Conservation (phyloP, 2,329 filamentous ascomycete genomes). For the Calonectria fujianensis region DNA sequence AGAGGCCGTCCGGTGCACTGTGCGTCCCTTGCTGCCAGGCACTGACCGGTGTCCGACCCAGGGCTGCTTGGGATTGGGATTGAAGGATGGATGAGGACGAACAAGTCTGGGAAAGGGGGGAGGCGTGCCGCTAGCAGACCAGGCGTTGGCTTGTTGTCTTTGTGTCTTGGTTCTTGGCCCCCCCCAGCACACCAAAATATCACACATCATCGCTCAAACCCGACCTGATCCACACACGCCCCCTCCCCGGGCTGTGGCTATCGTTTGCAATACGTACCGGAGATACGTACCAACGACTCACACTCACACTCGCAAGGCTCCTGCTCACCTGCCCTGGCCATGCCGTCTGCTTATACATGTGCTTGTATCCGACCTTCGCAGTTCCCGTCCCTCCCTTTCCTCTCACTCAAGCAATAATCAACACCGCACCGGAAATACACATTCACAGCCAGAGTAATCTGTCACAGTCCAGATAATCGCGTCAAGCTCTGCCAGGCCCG, state of each 20-base stretch:
- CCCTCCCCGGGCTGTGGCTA: constrained; percentile 46
- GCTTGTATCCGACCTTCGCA: constrained; percentile 56
- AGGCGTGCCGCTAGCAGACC: neutral
- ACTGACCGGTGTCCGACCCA: constrained; percentile 11
- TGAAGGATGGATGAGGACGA: constrained; percentile 10
- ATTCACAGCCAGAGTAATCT: constrained; percentile 73
- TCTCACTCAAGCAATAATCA: constrained; percentile 70
- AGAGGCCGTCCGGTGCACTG: neutral
- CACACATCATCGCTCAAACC: constrained; percentile 32
- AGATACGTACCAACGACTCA: constrained; percentile 49
- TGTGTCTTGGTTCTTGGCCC: constrained; percentile 7
- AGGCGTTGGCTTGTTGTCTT: constrained; percentile 20
- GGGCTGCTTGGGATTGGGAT: neutral
- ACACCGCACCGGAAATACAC: constrained; percentile 70
- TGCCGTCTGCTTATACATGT: constrained; percentile 50
- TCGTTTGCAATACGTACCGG: constrained; percentile 42
- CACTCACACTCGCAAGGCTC: constrained; percentile 51
- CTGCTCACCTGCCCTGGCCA: constrained; percentile 50
- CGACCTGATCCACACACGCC: constrained; percentile 30
- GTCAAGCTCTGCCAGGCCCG: constrained; percentile 66
- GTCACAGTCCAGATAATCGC: constrained; percentile 78
- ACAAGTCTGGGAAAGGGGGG: constrained; percentile 1
- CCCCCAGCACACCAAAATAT: constrained; percentile 33
- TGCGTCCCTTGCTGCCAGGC: constrained; percentile 10
- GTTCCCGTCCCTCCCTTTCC: constrained; percentile 59